A percentile compares a stretch with the other conserved stretches of the same genome.
Conservation (phyloP, 2,329 filamentous ascomycete genomes). For the Penicillium sp. region DNA sequence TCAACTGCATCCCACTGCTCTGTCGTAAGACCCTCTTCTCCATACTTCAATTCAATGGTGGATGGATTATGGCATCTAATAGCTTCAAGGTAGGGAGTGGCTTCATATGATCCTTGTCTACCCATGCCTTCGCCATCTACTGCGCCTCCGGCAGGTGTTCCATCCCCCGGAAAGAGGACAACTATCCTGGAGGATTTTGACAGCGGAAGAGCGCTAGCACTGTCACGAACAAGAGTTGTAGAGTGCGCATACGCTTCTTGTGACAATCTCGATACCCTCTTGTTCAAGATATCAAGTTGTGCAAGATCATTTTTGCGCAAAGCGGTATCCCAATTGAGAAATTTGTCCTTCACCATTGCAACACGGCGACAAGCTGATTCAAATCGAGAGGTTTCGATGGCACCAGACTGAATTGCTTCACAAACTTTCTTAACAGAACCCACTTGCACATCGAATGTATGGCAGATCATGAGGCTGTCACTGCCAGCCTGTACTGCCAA, state of each 20-base stretch:
- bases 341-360: conserved; percentile 41
- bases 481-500: conserved; percentile 49
- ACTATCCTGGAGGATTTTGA: conserved; percentile 34
- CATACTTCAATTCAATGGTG: conserved; percentile 40
- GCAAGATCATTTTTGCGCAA: conserved; percentile 23
- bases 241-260: conserved; percentile 43
- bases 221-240: conserved; percentile 46
- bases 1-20: conserved; percentile 37
- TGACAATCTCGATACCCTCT: conserved; percentile 32
- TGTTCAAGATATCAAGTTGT: conserved; percentile 29
- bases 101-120: conserved; percentile 36
- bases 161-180: conserved; percentile 44
- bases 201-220: conserved; percentile 36
- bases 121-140: conserved; percentile 44
- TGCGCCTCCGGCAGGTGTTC: conserved; percentile 39
- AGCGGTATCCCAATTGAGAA: conserved; percentile 37
- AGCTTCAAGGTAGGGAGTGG: conserved; percentile 37
- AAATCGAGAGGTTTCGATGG: conserved; percentile 36
- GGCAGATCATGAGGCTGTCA: conserved; percentile 53
- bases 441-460: conserved; percentile 48
- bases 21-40: conserved; percentile 33
- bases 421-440: conserved; percentile 45
- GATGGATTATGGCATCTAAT: conserved; percentile 32
- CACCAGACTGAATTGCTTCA: conserved; percentile 41
- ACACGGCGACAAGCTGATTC: conserved; percentile 43